Conservation (phyloP, 1,284 basidiomycete species). For the Volvariella volvacea region DNA sequence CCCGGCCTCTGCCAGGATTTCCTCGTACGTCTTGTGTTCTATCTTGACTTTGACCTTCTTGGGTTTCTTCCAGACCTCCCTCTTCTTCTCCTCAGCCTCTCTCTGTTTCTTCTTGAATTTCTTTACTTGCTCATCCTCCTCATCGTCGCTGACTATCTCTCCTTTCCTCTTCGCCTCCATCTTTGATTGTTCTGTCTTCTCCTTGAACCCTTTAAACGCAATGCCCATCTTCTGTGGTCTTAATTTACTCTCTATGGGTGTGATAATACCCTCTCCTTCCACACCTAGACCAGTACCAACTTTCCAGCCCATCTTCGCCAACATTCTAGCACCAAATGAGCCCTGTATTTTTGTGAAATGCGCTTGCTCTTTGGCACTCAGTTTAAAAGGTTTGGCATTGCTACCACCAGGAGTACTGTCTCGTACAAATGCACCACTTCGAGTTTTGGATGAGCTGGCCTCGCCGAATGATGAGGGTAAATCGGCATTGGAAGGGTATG, state of each 20-base stretch:
- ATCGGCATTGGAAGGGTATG: conserved; percentile 18
- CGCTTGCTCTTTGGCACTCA: conserved; percentile 60
- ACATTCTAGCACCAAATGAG: conserved; percentile 79
- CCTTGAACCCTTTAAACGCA: conserved; percentile 79
- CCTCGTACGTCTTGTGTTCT: conserved; percentile 93
- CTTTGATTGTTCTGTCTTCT: conserved; percentile 85
- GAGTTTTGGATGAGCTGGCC: conserved; percentile 12
- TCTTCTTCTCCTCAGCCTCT: conserved; percentile 52
- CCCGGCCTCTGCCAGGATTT: conserved; percentile 84
- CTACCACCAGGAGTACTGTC: conserved; percentile 25
- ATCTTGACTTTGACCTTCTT: conserved; percentile 80
- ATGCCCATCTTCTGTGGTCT: conserved; percentile 84
- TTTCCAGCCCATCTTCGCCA: conserved; percentile 94
- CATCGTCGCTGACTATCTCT: conserved; percentile 71
- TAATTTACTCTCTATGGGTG: conserved; percentile 80
- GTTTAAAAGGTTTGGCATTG: conserved; percentile 37
- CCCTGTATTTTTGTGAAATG: conserved; percentile 78
- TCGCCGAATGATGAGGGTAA: conserved; percentile 31
- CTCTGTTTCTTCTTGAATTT: conserved; percentile 43
- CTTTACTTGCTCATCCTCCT: conserved; percentile 44
- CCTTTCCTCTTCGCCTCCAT: conserved; percentile 74
- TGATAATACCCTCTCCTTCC: conserved; percentile 78
- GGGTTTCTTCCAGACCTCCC: conserved; percentile 75
- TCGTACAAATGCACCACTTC: conserved; percentile 47
- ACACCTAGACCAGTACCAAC: conserved; percentile 79